A percentile compares a stretch with the other conserved stretches of the same genome.
Evolutionary conservation across 2,329 filamentous ascomycete genomes (phyloP).

Genomic region (Ceratocystis diversiconidia): DNA sequence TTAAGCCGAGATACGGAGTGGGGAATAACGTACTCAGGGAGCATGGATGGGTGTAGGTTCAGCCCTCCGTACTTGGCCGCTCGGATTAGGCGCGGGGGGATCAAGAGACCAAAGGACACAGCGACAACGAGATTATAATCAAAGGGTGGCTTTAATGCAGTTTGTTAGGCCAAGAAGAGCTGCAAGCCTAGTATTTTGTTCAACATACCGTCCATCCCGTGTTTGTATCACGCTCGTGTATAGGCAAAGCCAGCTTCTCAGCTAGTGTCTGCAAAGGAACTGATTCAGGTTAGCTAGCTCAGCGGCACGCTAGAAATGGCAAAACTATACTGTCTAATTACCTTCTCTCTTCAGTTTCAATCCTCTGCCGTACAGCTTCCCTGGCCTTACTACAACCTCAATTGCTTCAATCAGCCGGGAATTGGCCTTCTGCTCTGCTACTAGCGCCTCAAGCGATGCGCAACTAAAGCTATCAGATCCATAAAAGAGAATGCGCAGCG

Average conservation of each 20-base stretch:
- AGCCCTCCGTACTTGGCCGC: slow-evolving; percentile 67
- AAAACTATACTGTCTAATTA: not conserved
- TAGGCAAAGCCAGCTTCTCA: slow-evolving; percentile 43
- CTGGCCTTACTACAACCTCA: slow-evolving; percentile 70
- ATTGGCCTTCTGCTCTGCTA: slow-evolving; percentile 40
- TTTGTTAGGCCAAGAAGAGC: slow-evolving; percentile 9
- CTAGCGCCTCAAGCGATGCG: slow-evolving; percentile 55
- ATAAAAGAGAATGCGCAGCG: slow-evolving; percentile 79
- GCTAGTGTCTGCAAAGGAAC: slow-evolving; percentile 62
- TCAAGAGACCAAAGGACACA: slow-evolving; percentile 85
- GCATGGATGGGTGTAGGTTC: slow-evolving; percentile 83
- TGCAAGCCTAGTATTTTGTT: not conserved
- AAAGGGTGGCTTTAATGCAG: slow-evolving; percentile 36
- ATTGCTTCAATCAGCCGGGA: slow-evolving; percentile 54
- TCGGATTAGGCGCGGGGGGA: slow-evolving; percentile 61
- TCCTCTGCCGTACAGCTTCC: slow-evolving; percentile 64
- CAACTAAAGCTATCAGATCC: slow-evolving; percentile 87
- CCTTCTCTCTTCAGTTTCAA: slow-evolving; percentile 51
- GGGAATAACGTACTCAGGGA: slow-evolving; percentile 52
- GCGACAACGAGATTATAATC: slow-evolving; percentile 68
- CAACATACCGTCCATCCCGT: slow-evolving; percentile 57
- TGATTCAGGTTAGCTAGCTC: not conserved
- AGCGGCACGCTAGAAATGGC: not conserved
- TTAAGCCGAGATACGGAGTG: too few species aligned
- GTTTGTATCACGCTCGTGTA: slow-evolving; percentile 72